Base-by-base conservation (phyloP, 2,329 filamentous ascomycete genomes). In the Chrysoporthe puriensis region DNA sequence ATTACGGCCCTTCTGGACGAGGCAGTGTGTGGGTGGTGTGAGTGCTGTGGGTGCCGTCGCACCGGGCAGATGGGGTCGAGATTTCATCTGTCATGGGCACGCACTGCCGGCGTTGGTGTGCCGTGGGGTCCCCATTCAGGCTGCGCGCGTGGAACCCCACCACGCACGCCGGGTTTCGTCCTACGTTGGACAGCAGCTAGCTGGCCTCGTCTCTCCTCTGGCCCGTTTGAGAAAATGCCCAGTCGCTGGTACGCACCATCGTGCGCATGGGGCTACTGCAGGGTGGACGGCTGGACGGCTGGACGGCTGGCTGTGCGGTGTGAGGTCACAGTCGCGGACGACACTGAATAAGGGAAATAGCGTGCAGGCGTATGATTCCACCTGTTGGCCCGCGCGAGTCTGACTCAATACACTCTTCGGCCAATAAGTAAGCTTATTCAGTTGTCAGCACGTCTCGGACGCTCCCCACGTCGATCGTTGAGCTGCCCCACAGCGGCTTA, bases 1-100 rank as follows among this genome's bases (percentile, higher is more conserved):
- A 69, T 69, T 66, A 69, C 67, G 67, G 67, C 63, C 67, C 42
- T 60, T 56, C 26, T 44, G 52, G 34, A 48, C 34, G 16, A 26
- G 64, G 66, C 56, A 40, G 32, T 40, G 36, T 40, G 36, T 40
- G 4, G 5, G 9, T 5, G 5, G 36, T 40, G 36, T 40, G 4
- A 6, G 2, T 9, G 36, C 36, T 40, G 36, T 40, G 36, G 36
- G 36, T 40, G 36, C 36, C 5, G 36, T 40, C 9, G 36, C 36
- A 9, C 36, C 9, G 36, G 36, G 36, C 36, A 40, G 36, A 9
- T 40, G 36, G 36, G 36, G 36, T 9, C 36, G 36, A 40, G 36
- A 52, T 7, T 54, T 21, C 16, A 54, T 34, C 50, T 16, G 26
- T 32, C 26, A 54, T 21, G 50, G 36, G 1, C 36, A 40, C 36